A percentile compares a stretch with the other conserved stretches of the same genome.
These are phyloP conservation scores for Puccinia sorghi DNA, from an alignment of 1,284 basidiomycete species.

Conservation along the genomic window DNA sequence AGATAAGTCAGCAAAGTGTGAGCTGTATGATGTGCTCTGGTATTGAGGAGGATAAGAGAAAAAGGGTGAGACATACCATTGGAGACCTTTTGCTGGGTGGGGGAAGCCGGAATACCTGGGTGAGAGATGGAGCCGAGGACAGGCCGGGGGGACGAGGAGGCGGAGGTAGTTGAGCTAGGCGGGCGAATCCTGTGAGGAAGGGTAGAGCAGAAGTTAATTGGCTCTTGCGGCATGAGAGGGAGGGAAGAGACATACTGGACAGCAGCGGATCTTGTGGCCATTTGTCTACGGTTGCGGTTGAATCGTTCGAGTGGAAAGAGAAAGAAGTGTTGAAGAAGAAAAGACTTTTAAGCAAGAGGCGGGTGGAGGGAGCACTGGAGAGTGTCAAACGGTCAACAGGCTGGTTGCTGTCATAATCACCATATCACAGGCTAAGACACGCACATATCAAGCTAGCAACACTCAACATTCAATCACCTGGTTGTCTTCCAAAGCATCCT, in stretches of 20 bases:
- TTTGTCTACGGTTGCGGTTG: background rate
- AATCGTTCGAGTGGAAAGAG: no score
- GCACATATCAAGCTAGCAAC: no score
- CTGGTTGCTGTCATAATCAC: no score
- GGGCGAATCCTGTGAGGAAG: slow-evolving; percentile 30
- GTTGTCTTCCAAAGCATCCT: no score
- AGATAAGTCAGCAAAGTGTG: background rate
- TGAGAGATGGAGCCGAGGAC: slow-evolving; percentile 25
- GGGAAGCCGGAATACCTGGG: background rate
- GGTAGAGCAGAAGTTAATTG: background rate
- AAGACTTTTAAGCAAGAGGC: no score
- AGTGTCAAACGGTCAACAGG: no score
- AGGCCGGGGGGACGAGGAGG: slow-evolving; percentile 24
- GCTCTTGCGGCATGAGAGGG: background rate
- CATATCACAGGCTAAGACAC: no score
- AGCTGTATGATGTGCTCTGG: background rate
- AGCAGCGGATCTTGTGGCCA: slow-evolving; percentile 42
- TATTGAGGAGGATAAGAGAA: background rate
- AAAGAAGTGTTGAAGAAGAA: no score
- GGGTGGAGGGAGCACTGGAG: no score
- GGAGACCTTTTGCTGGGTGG: background rate
- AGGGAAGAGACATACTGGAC: slow-evolving; percentile 12
- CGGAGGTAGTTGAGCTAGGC: slow-evolving; percentile 12
- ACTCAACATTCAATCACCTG: no score
- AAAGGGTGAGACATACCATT: background rate